A percentile compares a stretch with the other conserved stretches of the same genome.
phyloP scores from a whole-genome alignment of 495 filamentous ascomycete species.

The Neurospora pannonica region DNA sequence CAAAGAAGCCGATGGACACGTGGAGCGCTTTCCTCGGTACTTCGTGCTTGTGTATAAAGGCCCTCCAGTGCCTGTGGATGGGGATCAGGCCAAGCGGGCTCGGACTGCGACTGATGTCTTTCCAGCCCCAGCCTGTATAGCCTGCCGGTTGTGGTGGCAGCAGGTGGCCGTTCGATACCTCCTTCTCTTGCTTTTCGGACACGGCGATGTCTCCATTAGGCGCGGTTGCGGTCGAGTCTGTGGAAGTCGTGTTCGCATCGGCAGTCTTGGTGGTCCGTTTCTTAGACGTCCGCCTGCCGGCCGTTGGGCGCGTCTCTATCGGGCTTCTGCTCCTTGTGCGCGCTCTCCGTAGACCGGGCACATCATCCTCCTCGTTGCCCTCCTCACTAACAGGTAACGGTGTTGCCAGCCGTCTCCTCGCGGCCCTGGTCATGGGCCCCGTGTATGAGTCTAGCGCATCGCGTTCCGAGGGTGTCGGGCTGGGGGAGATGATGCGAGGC shows the following conservation, averaged over 20 bases:
- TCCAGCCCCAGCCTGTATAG: slow-evolving; percentile 53
- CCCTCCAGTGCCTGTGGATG: slow-evolving; percentile 69
- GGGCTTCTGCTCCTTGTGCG: slow-evolving; percentile 44
- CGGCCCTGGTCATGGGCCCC: slow-evolving; percentile 54
- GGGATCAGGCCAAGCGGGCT: slow-evolving; percentile 91
- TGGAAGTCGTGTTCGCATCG: not conserved
- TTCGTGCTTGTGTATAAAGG: slow-evolving; percentile 68
- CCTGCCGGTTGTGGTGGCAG: slow-evolving; percentile 47
- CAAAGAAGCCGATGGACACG: slow-evolving; percentile 92
- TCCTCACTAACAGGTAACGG: slow-evolving; percentile 29
- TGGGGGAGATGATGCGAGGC: slow-evolving; percentile 63
- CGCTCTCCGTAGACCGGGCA: slow-evolving; percentile 32
- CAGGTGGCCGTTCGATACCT: slow-evolving; percentile 55
- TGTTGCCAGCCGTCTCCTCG: slow-evolving; percentile 39
- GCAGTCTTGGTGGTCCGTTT: slow-evolving; percentile 12
- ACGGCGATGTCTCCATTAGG: not conserved
- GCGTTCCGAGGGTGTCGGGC: slow-evolving; percentile 52
- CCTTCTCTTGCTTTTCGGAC: slow-evolving; percentile 5
- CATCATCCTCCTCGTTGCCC: slow-evolving; percentile 19
- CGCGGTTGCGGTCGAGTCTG: slow-evolving; percentile 5
- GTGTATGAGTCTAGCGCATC: slow-evolving; percentile 39
- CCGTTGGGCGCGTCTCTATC: slow-evolving; percentile 35
- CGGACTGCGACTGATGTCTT: slow-evolving; percentile 76
- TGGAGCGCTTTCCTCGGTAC: slow-evolving; percentile 70
- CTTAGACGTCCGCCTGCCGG: slow-evolving; percentile 35